Base-by-base conservation (phyloP, 2,329 filamentous ascomycete genomes). In the Leptographium wingfieldii region DNA sequence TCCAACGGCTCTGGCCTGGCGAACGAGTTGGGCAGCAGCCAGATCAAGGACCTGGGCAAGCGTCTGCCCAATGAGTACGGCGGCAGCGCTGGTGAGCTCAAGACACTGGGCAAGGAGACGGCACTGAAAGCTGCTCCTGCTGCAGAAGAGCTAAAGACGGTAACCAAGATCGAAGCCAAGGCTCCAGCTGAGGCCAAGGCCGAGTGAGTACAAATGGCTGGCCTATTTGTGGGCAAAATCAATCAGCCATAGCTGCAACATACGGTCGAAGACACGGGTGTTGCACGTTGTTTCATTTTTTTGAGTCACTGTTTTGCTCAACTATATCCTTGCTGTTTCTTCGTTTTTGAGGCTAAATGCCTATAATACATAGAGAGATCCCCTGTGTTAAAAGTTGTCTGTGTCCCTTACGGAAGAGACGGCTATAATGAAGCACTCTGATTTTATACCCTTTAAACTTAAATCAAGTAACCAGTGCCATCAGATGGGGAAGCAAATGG, bases 31-130 rank as follows among this genome's bases (percentile, higher is more conserved):
- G 81, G 66, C n/a, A 48, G 27, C 16, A 74, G 68, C 68, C 71
- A 88, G 69, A 74, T 84, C 61, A 72, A 76, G 55, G 68, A 68
- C 3, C 76, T 94, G 60, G 84, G 82, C 14, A 75, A 80, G 55
- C 78, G 81, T 54, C 74, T 96, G 56, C 90, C 91, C 2, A 79
- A 80, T 65, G 83, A 80, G 63, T 96, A 96, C 69, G 92, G 92
- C 60, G 92, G 92, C 31, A 84, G 85, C 66, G 86, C 82, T 56
- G 66, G 57, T 3, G 66, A 67, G 22, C 62, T 72, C 59, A 65
- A 63, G 58, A 53, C 57, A 1, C 57, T 65, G 25, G 68, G 68
- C 29, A 67, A 63, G 56, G 66, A 66, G 54, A 64, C 69, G 4
- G 22, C 62, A 22, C 63, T 71, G 12, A 60, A 65, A 56, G 67